Base-by-base conservation (phyloP, 1,284 basidiomycete genomes). In the Cystobasidium pallidum region DNA sequence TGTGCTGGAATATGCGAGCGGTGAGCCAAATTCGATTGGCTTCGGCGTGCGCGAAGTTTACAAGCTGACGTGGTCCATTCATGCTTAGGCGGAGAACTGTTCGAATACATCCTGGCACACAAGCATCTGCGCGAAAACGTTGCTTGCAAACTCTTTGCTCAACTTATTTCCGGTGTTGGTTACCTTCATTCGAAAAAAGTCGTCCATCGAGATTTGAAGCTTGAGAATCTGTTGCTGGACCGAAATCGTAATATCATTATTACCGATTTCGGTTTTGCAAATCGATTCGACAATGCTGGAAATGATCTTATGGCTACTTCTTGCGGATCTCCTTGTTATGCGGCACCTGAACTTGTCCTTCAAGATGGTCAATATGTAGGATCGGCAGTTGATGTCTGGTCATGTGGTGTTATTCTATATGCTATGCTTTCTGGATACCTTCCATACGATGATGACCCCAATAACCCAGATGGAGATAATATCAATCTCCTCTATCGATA, bases 401-500 rank as follows among this genome's bases (percentile, higher is more conserved):
- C 91, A 15, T 99, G 96, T 78, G 96, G 96, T 75, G 96, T 99
- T 76, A 99, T 99, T 78, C 86, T 99, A 6, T 99, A 98, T 81
- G 96, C 96, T 70, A 99, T 99, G 95, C 87, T 99, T 13, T 94
- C 95, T 1, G 96, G 96, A 8, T 99, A 99, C 80, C 88, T 99
- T 36, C 96, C 96, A n/a, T 99, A 98, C 81, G 96, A 99, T 82
- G 96, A 99, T 81, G 96, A 99, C 82, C 96, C 96, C 0, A 90
- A 89, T 36, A 99, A 99, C 81, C 96, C 96, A 2, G 96, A 99
- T 75, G 96, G 96, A 72, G 94, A 99, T 84, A 99, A 99, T 83
- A 99, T 99, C 85, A 99, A 98, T 80, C 85, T 98, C n/a, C 85
- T 99, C 63, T 99, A 99, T 88, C 94, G 92, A 81, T 99, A 99